Evolutionary conservation across 2,329 filamentous ascomycete genomes (phyloP).

Genomic region (Alternaria burnsii): DNA sequence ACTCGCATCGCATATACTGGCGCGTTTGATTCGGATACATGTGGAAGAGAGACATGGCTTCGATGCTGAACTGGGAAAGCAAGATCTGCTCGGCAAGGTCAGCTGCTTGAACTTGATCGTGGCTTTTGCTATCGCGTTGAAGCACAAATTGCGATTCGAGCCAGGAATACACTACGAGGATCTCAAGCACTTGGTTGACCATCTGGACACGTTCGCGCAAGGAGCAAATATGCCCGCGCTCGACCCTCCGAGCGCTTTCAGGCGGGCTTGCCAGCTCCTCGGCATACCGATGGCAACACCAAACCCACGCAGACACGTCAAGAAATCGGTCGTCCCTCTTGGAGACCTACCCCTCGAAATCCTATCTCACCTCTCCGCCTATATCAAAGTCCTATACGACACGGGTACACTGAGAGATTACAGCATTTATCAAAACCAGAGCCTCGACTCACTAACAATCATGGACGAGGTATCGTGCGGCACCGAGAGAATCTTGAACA

Average conservation of each 20-base stretch:
- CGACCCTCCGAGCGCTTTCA: conserved; percentile 53
- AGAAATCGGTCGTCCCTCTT: too few species aligned
- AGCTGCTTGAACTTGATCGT: conserved; percentile 74
- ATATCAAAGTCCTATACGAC: too few species aligned
- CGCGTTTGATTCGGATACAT: conserved; percentile 88
- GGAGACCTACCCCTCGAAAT: too few species aligned
- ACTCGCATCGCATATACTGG: conserved; percentile 65
- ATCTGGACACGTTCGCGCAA: conserved; percentile 78
- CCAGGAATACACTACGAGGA: conserved; percentile 80
- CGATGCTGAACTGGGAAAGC: conserved; percentile 63
- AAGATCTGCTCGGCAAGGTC: conserved; percentile 74
- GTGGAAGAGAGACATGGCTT: conserved; percentile 63
- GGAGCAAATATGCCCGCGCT: conserved; percentile 52
- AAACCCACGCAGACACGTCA: too few species aligned
- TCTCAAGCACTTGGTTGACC: conserved; percentile 71
- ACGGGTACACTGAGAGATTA: too few species aligned
- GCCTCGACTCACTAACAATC: too few species aligned
- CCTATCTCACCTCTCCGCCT: too few species aligned
- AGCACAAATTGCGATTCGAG: conserved; percentile 86
- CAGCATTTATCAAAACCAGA: too few species aligned
- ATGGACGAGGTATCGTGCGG: too few species aligned
- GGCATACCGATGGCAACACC: conserved; percentile 63
- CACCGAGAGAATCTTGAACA: too few species aligned
- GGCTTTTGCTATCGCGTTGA: conserved; percentile 78
- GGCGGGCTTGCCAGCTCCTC: conserved; percentile 73